Evolutionary conservation across 805 yeast genomes (phyloP).

Genomic region (Clavispora asparagi): DNA sequence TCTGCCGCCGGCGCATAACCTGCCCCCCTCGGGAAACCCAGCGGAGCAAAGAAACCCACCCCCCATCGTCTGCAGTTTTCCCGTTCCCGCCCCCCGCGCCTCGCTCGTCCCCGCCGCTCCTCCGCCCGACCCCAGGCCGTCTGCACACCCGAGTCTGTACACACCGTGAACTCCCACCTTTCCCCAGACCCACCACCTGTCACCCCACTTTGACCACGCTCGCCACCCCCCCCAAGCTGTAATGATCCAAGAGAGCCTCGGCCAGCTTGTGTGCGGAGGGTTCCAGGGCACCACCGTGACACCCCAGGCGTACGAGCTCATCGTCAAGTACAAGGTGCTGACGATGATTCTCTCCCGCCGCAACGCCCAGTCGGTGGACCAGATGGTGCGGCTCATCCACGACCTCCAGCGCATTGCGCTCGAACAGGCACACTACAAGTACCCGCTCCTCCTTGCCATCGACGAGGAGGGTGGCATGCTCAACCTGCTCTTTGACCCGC

Average conservation of each 20-base stretch:
- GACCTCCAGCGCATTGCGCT: conserved; percentile 53
- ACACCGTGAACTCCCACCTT: background rate
- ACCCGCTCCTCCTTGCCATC: conserved; percentile 52
- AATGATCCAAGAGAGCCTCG: conserved; percentile 16
- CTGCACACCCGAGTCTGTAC: background rate
- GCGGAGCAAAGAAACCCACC: too few relatives aligned
- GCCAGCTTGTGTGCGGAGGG: conserved; percentile 57
- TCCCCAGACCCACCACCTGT: background rate
- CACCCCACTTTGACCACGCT: background rate
- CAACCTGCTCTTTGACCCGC: conserved; percentile 51
- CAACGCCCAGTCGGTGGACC: conserved; percentile 46
- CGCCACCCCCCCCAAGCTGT: background rate
- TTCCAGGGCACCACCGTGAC: conserved; percentile 53
- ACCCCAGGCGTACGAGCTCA: conserved; percentile 47
- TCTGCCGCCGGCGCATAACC: too few relatives aligned
- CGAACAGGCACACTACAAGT: conserved; percentile 40
- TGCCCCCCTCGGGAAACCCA: too few relatives aligned
- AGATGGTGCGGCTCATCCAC: conserved; percentile 43
- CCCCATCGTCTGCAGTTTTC: too few relatives aligned
- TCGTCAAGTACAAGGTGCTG: conserved; percentile 46
- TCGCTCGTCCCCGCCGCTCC: too few relatives aligned
- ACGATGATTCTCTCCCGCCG: conserved; percentile 48
- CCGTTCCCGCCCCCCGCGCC: too few relatives aligned
- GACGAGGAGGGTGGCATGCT: conserved; percentile 65
- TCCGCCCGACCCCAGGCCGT: background rate